A percentile compares a stretch with the other conserved stretches of the same genome.
Evolutionary conservation across 78 protist genomes (phyloP).

Genomic region (Ministeria vibrans): DNA sequence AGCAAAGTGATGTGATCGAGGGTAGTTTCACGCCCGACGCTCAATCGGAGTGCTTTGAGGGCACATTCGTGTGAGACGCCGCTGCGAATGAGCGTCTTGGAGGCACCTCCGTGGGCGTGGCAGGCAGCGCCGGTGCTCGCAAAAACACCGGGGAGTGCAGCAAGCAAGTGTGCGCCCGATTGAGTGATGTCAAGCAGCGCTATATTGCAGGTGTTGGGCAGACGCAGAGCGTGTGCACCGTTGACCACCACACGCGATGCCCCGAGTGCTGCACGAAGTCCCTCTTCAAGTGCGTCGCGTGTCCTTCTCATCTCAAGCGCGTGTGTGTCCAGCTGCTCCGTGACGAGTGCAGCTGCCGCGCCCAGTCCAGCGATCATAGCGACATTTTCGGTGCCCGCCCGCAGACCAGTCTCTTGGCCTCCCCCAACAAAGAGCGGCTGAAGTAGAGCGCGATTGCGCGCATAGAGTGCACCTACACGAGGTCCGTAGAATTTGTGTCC

Average conservation of each 20-base stretch:
- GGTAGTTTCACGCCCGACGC: neutral
- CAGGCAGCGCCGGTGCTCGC: neutral
- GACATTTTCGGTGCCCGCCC: slow-evolving; percentile 42
- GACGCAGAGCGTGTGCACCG: neutral
- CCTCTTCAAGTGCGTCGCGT: neutral
- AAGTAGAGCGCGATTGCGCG: neutral
- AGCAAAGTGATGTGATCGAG: no score
- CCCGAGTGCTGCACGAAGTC: neutral
- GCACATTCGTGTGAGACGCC: neutral
- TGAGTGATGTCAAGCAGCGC: neutral
- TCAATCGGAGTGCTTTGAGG: neutral
- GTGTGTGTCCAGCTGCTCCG: neutral
- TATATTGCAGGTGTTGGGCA: neutral
- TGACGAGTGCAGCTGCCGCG: neutral
- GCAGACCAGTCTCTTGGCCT: slow-evolving; percentile 14
- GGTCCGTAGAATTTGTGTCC: slow-evolving; percentile 66
- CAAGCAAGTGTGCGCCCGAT: neutral
- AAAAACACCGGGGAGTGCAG: neutral
- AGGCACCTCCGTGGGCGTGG: neutral
- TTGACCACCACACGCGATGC: neutral
- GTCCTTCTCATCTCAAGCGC: neutral
- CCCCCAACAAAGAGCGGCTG: slow-evolving; percentile 21
- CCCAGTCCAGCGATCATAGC: slow-evolving; percentile 20
- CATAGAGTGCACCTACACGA: slow-evolving; percentile 53
- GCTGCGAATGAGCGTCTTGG: neutral